Percentiles rank a stretch among this genome's conserved stretches.
Conservation (phyloP, 1,139 yeast species). For the Casaregolazyma suthepensis region DNA sequence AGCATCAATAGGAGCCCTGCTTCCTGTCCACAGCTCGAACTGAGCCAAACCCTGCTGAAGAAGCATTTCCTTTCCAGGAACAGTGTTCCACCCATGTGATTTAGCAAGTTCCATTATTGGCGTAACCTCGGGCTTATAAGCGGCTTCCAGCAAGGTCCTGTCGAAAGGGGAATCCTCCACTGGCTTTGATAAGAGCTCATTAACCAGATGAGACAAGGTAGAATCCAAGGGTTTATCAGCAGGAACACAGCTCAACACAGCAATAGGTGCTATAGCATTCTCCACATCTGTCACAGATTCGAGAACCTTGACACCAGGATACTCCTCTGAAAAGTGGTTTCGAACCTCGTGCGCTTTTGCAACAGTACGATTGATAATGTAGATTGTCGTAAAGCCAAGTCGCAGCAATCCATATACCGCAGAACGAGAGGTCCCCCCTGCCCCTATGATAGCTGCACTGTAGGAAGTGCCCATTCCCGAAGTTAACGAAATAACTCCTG, state of each 20-base stretch:
- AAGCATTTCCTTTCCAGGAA: slow-evolving; percentile 88
- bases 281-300: slow-evolving; percentile 34
- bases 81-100: slow-evolving; percentile 59
- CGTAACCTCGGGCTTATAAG: slow-evolving; percentile 82
- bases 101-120: slow-evolving; percentile 76
- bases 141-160: slow-evolving; percentile 77
- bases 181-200: background rate
- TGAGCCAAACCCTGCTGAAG: slow-evolving; percentile 90
- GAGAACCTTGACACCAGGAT: slow-evolving; percentile 50
- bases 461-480: slow-evolving; percentile 10
- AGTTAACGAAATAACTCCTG: slow-evolving; percentile 50
- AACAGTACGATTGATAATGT: slow-evolving; percentile 73
- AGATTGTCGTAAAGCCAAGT: slow-evolving; percentile 73
- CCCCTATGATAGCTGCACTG: slow-evolving; percentile 68
- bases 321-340: slow-evolving; percentile 54
- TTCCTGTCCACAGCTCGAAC: slow-evolving; percentile 72
- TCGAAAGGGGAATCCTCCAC: slow-evolving; percentile 28
- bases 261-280: slow-evolving; percentile 39
- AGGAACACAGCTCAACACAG: slow-evolving; percentile 83
- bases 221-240: slow-evolving; percentile 73
- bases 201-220: slow-evolving; percentile 35
- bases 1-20: slow-evolving; percentile 33
- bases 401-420: slow-evolving; percentile 80
- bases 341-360: slow-evolving; percentile 58
- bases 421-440: slow-evolving; percentile 97